A percentile compares a stretch with the other conserved stretches of the same genome.
These are phyloP conservation scores for Psilocybe cubensis DNA, from an alignment of 768 basidiomycete species.

Conservation along the genomic window DNA sequence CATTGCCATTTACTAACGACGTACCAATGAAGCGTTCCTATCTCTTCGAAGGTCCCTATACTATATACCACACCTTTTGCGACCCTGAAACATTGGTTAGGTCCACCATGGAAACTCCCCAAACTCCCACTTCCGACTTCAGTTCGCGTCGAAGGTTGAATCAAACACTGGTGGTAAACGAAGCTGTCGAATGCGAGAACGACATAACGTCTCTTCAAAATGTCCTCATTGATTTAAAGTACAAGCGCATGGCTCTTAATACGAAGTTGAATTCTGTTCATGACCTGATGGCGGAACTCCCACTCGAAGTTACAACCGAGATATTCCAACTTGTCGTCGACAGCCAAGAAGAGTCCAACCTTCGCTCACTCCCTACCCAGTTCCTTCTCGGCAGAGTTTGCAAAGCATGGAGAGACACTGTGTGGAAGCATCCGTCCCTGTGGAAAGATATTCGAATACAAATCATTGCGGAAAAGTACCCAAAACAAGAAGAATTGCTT, in stretches of 20 bases:
- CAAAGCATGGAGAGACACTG: conserved; percentile 5
- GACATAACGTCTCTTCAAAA: background rate
- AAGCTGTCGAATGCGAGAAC: background rate
- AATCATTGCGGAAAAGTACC: background rate
- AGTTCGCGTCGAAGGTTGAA: background rate
- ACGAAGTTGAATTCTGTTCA: background rate
- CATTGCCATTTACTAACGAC: no score
- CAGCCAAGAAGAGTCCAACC: background rate
- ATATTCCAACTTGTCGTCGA: background rate
- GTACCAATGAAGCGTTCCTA: no score
- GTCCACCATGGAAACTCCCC: background rate
- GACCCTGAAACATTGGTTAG: no score
- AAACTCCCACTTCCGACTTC: background rate
- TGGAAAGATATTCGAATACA: conserved; percentile 3
- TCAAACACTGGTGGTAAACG: background rate
- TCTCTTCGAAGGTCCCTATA: no score
- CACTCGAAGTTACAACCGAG: background rate
- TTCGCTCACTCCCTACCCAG: background rate
- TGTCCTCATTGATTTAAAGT: background rate
- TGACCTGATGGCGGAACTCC: background rate
- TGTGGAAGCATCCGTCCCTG: background rate
- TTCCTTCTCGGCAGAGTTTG: conserved; percentile 7
- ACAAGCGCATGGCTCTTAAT: background rate
- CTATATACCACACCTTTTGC: no score
- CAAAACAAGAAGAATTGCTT: background rate